These are phyloP conservation scores for Tylopilus sp. DNA, from an alignment of 768 basidiomycete genomes.

Conservation along the genomic window DNA sequence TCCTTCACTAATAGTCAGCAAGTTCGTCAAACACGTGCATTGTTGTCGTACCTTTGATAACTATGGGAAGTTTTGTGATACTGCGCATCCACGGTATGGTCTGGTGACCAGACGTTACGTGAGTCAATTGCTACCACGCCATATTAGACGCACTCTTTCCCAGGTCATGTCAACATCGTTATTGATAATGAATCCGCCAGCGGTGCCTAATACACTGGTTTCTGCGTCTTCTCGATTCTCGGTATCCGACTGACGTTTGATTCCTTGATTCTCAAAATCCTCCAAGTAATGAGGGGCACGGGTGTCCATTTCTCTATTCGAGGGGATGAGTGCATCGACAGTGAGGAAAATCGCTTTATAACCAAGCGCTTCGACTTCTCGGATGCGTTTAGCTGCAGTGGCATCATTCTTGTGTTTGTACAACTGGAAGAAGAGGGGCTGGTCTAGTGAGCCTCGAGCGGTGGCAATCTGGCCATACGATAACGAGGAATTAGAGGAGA, in stretches of 20 bases:
- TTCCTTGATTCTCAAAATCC: conserved; percentile 46
- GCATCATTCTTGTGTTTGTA: conserved; percentile 76
- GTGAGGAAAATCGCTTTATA: conserved; percentile 91
- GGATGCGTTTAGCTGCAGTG: conserved; percentile 65
- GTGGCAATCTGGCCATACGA: conserved; percentile 61
- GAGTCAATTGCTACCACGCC: not conserved
- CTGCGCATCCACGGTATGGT: conserved; percentile 75
- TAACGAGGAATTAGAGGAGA: conserved; percentile 73
- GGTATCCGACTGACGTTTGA: conserved; percentile 19
- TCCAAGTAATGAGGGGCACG: conserved; percentile 55
- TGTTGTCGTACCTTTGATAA: conserved; percentile 57
- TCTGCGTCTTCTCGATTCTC: conserved; percentile 36
- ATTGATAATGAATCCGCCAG: conserved; percentile 60
- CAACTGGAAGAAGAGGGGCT: conserved; percentile 77
- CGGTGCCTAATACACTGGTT: conserved; percentile 53
- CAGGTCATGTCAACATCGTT: conserved; percentile 78
- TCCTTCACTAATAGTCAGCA: conserved; percentile 37
- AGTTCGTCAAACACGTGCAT: not conserved
- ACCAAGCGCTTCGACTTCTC: conserved; percentile 66
- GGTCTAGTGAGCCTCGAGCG: conserved; percentile 48
- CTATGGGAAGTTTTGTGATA: conserved; percentile 67
- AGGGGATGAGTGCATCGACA: conserved; percentile 82
- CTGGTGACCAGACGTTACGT: conserved; percentile 30
- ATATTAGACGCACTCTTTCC: conserved; percentile 47
- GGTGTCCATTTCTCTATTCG: conserved; percentile 77